These are phyloP conservation scores for Mallotus japonicus DNA, from an alignment of 441 rosid species.

Conservation along the genomic window DNA sequence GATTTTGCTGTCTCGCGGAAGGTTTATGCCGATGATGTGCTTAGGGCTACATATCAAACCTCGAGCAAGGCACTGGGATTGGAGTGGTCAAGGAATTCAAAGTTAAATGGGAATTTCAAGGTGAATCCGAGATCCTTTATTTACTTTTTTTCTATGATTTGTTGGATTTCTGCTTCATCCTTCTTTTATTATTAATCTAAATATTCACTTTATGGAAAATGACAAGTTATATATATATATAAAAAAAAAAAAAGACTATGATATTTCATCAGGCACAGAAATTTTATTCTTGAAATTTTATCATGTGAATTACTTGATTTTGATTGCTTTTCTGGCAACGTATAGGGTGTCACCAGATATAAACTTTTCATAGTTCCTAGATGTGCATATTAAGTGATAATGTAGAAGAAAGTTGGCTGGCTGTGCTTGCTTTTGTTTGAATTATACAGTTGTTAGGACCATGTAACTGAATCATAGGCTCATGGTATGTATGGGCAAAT, in stretches of 20 bases:
- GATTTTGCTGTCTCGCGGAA: conserved; percentile 70
- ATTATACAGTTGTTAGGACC: background rate
- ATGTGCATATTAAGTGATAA: background rate
- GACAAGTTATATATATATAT: background rate
- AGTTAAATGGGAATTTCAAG: conserved; percentile 58
- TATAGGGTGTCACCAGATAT: background rate
- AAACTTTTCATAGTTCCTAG: background rate
- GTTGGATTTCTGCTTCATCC: conserved; percentile 6
- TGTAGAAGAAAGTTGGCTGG: background rate
- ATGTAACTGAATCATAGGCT: background rate
- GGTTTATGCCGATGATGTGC: conserved; percentile 54
- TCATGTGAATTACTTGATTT: background rate
- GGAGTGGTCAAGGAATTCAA: conserved; percentile 78
- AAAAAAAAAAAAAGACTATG: background rate
- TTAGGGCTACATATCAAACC: conserved; percentile 72
- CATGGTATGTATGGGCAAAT: background rate
- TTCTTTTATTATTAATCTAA: no score
- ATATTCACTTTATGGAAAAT: background rate
- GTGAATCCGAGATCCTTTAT: conserved; percentile 29
- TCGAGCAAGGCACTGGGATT: conserved; percentile 56
- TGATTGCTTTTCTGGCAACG: background rate
- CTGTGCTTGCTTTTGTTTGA: conserved; percentile 8
- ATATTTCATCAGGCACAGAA: conserved; percentile 3
- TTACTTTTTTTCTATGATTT: background rate
- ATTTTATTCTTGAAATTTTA: conserved; percentile 6